Evolutionary conservation across 108 stramenopile species (phyloP).

Genomic region (Skeletonema marinoi): DNA sequence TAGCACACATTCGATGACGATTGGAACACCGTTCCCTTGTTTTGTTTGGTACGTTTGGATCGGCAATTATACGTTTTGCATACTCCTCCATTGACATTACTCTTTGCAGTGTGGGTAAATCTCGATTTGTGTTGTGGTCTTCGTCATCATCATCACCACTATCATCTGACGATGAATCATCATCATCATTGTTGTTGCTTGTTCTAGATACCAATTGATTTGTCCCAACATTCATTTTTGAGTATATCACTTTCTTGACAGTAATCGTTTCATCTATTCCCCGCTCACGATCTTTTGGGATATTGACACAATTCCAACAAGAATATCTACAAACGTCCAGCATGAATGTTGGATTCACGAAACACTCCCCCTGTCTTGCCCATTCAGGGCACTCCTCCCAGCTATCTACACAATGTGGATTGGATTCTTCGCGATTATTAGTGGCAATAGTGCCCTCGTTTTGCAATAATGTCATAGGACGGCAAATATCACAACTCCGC

Average conservation of each 20-base stretch:
- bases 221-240: not conserved
- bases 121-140: not conserved
- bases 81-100: constrained; percentile 29
- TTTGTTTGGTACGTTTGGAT: constrained; percentile 14
- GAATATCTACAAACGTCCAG: constrained; percentile 24
- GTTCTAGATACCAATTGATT: constrained; percentile 18
- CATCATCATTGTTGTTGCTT: not conserved
- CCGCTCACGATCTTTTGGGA: constrained; percentile 19
- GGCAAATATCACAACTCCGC: constrained; percentile 13
- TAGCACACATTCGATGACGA: constrained; percentile 41
- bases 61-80: constrained; percentile 26
- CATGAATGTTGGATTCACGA: constrained; percentile 17
- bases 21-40: constrained; percentile 29
- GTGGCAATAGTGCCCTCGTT: not conserved
- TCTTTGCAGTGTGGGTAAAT: not conserved
- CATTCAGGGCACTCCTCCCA: not conserved
- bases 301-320: constrained; percentile 31
- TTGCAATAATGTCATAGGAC: not conserved
- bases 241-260: constrained; percentile 20
- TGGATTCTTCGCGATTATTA: not conserved
- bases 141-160: not conserved
- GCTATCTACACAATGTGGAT: not conserved
- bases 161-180: not conserved
- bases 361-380: constrained; percentile 13
- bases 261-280: constrained; percentile 19